Conservation (phyloP, 1,284 basidiomycete species). For the Tilletia indica region DNA sequence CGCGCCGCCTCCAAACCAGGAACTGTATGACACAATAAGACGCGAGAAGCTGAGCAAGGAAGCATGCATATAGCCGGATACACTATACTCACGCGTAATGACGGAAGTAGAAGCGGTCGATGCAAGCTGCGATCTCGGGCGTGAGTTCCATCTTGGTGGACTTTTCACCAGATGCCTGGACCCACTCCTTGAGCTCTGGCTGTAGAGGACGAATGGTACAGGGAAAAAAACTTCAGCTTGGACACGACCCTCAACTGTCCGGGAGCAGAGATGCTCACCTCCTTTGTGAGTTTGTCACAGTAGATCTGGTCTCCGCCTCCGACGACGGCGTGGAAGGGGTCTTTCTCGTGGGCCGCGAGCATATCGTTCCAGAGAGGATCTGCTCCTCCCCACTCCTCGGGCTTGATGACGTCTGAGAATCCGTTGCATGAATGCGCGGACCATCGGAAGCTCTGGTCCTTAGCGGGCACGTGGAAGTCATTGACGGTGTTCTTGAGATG, state of each 20-base stretch:
- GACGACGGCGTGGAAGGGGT: constrained; percentile 79
- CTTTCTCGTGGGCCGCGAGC: constrained; percentile 72
- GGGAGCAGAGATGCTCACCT: constrained; percentile 19
- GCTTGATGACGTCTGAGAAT: constrained; percentile 61
- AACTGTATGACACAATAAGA: constrained; percentile 59
- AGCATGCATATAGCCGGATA: not conserved
- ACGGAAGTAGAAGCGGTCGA: constrained; percentile 74
- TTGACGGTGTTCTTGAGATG: constrained; percentile 61
- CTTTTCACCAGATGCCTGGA: constrained; percentile 67
- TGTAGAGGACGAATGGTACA: not conserved
- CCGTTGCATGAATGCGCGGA: constrained; percentile 74
- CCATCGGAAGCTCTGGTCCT: constrained; percentile 84
- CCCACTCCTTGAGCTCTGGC: constrained; percentile 70
- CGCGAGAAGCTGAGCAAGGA: constrained; percentile 66
- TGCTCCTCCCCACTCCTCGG: constrained; percentile 55
- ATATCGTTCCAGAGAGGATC: constrained; percentile 83
- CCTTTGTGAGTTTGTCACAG: constrained; percentile 39
- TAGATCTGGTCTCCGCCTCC: constrained; percentile 64
- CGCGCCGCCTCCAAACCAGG: constrained; percentile 76
- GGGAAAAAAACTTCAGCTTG: not conserved
- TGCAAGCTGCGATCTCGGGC: constrained; percentile 70
- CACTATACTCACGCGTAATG: constrained; percentile 65
- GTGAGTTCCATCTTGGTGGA: constrained; percentile 70
- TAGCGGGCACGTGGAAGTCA: constrained; percentile 79
- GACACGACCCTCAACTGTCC: too few relatives aligned